Evolutionary conservation across 305 asterid genomes (phyloP).

Genomic region (Fraxinus paxiana): DNA sequence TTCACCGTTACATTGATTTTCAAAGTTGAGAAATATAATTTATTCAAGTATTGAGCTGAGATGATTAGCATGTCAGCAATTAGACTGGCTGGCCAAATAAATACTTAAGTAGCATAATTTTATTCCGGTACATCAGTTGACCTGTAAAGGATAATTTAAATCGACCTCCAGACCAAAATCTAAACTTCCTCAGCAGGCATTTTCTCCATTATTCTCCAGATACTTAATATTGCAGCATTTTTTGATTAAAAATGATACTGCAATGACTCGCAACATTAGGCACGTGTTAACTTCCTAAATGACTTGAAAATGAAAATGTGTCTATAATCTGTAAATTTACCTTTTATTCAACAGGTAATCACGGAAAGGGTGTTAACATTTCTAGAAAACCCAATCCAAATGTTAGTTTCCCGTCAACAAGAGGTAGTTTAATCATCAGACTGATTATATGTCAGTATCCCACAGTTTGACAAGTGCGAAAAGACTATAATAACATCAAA

Average conservation of each 20-base stretch:
- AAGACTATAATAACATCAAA: not conserved
- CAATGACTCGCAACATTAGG: not conserved
- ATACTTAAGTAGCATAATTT: slow-evolving; percentile 1
- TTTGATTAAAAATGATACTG: not conserved
- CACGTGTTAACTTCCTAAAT: not conserved
- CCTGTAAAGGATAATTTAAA: slow-evolving; percentile 7
- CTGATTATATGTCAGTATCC: not conserved
- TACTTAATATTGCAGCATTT: not conserved
- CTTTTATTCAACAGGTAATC: not conserved
- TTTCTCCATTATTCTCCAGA: not conserved
- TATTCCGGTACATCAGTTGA: not conserved
- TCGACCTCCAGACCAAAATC: slow-evolving; percentile 9
- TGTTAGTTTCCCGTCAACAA: slow-evolving; percentile 7
- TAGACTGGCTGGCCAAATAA: not conserved
- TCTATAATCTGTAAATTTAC: not conserved
- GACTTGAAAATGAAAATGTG: slow-evolving; percentile 4
- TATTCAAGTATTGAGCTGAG: not conserved
- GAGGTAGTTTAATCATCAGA: not conserved
- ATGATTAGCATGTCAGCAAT: slow-evolving; percentile 13
- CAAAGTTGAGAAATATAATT: slow-evolving; percentile 9
- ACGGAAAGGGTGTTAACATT: not conserved
- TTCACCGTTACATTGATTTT: slow-evolving; percentile 9
- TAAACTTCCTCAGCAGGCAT: slow-evolving; percentile 5
- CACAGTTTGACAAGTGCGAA: not conserved
- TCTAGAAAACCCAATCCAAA: not conserved